Evolutionary conservation across 805 yeast species (phyloP), one percentile per base, ranked within the genome.

Genomic region (Suhomyces emberorum): DNA sequence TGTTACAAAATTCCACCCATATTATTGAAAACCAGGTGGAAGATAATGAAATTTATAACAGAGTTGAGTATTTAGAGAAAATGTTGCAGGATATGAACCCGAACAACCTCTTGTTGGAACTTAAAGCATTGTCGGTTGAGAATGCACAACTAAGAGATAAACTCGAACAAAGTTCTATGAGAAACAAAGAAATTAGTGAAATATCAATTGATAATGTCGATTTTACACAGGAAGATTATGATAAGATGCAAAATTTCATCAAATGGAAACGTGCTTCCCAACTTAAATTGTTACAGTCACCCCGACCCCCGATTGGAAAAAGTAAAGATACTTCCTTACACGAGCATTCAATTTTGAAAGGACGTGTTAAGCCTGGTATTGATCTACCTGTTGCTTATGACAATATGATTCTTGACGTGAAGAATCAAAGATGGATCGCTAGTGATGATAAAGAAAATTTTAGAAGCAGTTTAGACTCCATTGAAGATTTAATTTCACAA

Each of bases 251-350:
- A 16, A 51, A 57, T 18, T 48, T 56, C 25, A 57, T 63, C 28
- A 57, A 51, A 37, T 62, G 69, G 70, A 67, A 64, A 37, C 40
- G 64, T 25, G 54, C 65, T 3, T 65, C 70, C 4, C 70, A 65
- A 39, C 49, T 67, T 18, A 51, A 51, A 20, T 49, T 65, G 20
- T 49, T 35, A 24, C 39, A 32, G 16, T 32, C 43, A n/a, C 38
- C 42, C 3, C 32, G 34, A 17, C 39, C 38, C 2, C 41, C 41
- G 7, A 37, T 31, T 19, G 28, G 40, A 14, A 32, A 35, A 12
- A 39, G 28, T 28, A 36, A 28, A 22, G 47, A 47, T 30, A 18
- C 37, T 26, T 28, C 38, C 31, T 15, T 26, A 21, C 36, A 32
- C 8, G 34, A 37, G 21, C 36, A 18, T 17, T 31, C 40, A 8